Base-by-base conservation (phyloP, 805 yeast genomes). In the Candida easanensis region DNA sequence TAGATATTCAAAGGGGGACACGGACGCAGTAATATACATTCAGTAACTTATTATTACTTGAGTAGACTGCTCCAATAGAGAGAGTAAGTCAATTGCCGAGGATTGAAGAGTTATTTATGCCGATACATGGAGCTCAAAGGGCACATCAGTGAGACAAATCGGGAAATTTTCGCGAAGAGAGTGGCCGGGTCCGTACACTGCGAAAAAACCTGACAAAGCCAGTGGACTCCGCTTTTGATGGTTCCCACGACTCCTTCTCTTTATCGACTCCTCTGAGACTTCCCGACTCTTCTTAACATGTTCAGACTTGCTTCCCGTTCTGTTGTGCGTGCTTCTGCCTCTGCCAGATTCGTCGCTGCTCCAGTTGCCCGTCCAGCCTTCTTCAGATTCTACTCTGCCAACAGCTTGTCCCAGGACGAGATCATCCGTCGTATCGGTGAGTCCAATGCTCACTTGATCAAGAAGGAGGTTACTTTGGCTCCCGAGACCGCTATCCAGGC, bases 401-500 rank as follows among this genome's bases (percentile, higher is more conserved):
- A 83, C 44, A 76, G 86, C 26, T 69, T 89, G 56, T 71, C 84
- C 48, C 79, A 80, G 62, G 85, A 82, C 32, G 97, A 88, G 62
- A 90, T 90, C 52, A 77, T 88, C 54, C 73, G 77, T 51, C 81
- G 97, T 69, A 85, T 93, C 42, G 70, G 84, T 49, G 87, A 84
- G 58, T 96, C 93, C 44, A 74, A 84, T 65, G 73, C 73, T 61
- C 74, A 81, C 25, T 79, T 82, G 54, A 79, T 74, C 64, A 82
- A 83, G 67, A 76, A 77, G 50, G 68, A 77, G 38, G 74, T 71
- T 44, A 69, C 45, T 18, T 44, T 73, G 44, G 58, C 69, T 13
- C 57, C 70, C 31, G 58, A 61, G 42, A 63, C 74, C 31, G 56
- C 65, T 27, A 63, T 73, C 51, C 58, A 67, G 38, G 59, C 59